Evolutionary conservation across 2,329 filamentous ascomycete species (phyloP), one percentile per base, ranked within the genome.

Genomic region (Sclerotinia sclerotiorum): DNA sequence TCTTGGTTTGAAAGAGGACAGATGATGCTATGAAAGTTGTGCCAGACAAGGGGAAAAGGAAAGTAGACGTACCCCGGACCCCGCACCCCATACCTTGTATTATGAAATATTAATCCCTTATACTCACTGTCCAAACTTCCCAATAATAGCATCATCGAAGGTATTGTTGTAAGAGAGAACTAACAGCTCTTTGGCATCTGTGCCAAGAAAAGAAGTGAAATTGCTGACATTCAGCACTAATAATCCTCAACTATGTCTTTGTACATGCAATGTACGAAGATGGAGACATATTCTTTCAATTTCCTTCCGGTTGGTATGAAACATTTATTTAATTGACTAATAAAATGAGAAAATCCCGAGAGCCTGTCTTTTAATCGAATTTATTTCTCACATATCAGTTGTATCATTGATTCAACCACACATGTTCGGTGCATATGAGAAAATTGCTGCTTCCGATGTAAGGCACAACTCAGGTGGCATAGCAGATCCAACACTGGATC

Each of bases 391-490:
- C 27, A 15, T 5, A 48, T 17, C 27, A 17, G 8, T 15, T 61
- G 46, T 8, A 29, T 24, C 27, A 35, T 32, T 6, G 32, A 32
- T 55, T 54, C 29, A 35, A 10, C 27, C 11, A 5, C 51, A 54
- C 29, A 54, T 54, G 24, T 29, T 54, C 51, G 42, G 42, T 19
- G 57, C 44, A 48, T 13, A 32, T 48, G 52, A 13, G 27, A 48
- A 48, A 19, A 24, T 46, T 48, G 19, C 21, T 48, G 42, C 27
- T 61, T 48, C 8, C 27, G 21, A 48, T 48, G n/a, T n/a, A 35
- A 21, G n/a, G 32, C 35, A 42, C 32, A n/a, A 35, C 65, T 46
- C 32, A 62, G 56, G 32, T 54, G 46, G 24, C 65, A 46, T 39
- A 62, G 58, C 21, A 49, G 24, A 49, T 35, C n/a, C 21, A 44